Conservation (phyloP, 495 filamentous ascomycete genomes). For the Stereocaulon alpinum region DNA sequence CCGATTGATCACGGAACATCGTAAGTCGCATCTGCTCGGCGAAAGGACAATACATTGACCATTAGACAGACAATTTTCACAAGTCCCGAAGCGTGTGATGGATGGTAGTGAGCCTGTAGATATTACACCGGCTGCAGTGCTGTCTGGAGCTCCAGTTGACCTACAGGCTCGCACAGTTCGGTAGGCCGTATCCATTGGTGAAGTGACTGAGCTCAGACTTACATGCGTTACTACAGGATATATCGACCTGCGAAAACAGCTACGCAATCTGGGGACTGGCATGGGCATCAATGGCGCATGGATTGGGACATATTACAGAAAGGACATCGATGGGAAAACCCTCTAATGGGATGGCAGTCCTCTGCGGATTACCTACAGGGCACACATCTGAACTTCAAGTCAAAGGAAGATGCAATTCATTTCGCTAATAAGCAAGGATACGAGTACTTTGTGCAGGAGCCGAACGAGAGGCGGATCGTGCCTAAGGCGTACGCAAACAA, state of each 20-base stretch:
- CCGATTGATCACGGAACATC: slow-evolving; percentile 72
- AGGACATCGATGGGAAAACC: slow-evolving; percentile 95
- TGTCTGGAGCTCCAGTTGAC: slow-evolving; percentile 89
- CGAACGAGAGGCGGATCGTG: slow-evolving; percentile 71
- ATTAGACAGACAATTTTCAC: slow-evolving; percentile 64
- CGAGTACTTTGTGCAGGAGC: slow-evolving; percentile 97
- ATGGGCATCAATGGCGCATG: slow-evolving; percentile 84
- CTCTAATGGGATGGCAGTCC: slow-evolving; percentile 96
- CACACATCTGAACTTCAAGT: slow-evolving; percentile 78
- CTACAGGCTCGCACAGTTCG: slow-evolving; percentile 87
- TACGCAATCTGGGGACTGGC: slow-evolving; percentile 84
- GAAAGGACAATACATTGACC: slow-evolving; percentile 21
- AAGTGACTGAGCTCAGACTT: slow-evolving; percentile 11
- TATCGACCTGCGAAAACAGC: slow-evolving; percentile 82
- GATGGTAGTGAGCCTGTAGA: slow-evolving; percentile 78
- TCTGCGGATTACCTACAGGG: slow-evolving; percentile 89
- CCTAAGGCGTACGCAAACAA: slow-evolving; percentile 97
- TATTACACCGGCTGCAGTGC: slow-evolving; percentile 64
- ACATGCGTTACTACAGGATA: slow-evolving; percentile 51
- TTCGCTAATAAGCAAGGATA: slow-evolving; percentile 99
- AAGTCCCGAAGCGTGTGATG: slow-evolving; percentile 77
- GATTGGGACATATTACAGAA: slow-evolving; percentile 90
- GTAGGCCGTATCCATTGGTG: slow-evolving; percentile 37
- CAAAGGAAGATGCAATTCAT: slow-evolving; percentile 85
- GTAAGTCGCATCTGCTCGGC: slow-evolving; percentile 36